Percentiles rank a stretch among this genome's conserved stretches.
Conservation (phyloP, 768 basidiomycete genomes). For the Leccinum longicurvipes region DNA sequence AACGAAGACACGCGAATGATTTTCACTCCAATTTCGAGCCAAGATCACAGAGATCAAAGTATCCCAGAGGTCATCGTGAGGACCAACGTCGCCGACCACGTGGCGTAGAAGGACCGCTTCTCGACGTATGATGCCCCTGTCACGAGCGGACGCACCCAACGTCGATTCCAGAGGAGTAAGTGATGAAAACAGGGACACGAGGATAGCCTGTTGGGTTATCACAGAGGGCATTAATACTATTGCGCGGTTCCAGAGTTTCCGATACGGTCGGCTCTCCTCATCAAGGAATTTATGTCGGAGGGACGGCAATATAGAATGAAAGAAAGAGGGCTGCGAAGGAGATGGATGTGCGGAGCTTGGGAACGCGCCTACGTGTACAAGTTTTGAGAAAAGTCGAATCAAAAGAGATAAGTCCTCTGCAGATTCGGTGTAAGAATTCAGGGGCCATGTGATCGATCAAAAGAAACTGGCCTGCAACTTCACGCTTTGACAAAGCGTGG, state of each 20-base stretch:
- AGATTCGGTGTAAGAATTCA: constrained; percentile 21
- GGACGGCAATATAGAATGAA: constrained; percentile 44
- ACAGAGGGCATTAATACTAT: constrained; percentile 48
- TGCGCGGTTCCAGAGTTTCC: constrained; percentile 46
- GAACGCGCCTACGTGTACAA: constrained; percentile 66
- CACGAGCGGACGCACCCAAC: constrained; percentile 29
- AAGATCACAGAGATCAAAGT: constrained; percentile 44
- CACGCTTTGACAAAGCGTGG: constrained; percentile 37
- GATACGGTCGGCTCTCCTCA: constrained; percentile 36
- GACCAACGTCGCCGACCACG: constrained; percentile 50
- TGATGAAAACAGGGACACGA: constrained; percentile 57
- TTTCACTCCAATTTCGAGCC: constrained; percentile 56
- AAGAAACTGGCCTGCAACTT: constrained; percentile 39
- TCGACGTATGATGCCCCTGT: constrained; percentile 46
- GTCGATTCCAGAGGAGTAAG: constrained; percentile 32
- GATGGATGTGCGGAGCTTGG: constrained; percentile 47
- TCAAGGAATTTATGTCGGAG: constrained; percentile 42
- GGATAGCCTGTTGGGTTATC: constrained; percentile 51
- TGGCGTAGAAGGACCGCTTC: constrained; percentile 51
- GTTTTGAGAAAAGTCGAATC: constrained; percentile 57
- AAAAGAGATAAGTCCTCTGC: constrained; percentile 37
- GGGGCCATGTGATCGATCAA: neutral
- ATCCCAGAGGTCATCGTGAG: constrained; percentile 52
- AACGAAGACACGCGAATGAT: constrained; percentile 58
- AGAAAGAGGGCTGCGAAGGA: constrained; percentile 72